phyloP scores from a whole-genome alignment of 208 protist genomes.

The Leishmania guyanensis region DNA sequence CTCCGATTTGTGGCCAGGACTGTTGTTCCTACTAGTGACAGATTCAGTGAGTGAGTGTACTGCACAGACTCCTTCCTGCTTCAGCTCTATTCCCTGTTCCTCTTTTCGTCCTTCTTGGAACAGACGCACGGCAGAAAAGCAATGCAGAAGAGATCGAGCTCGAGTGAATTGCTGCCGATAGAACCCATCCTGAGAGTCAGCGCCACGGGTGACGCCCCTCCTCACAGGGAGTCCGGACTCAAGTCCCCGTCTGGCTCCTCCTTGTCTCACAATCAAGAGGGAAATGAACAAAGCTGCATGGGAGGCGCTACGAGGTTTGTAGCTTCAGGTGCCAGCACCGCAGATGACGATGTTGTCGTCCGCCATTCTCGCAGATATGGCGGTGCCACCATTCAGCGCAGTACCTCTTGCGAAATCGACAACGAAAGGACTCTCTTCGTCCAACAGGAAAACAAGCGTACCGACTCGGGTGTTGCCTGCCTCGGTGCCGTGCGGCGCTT shows the following conservation, averaged over 20 bases:
- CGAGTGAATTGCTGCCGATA: not conserved
- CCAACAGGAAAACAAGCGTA: not conserved
- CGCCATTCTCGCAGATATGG: not conserved
- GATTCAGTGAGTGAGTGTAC: not conserved
- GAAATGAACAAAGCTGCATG: not conserved
- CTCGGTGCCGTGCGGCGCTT: constrained; percentile 10
- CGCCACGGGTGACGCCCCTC: not conserved
- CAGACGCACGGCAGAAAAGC: not conserved
- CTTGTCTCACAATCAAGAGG: not conserved
- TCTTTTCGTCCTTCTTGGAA: no score
- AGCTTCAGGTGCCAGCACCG: not conserved
- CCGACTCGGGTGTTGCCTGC: not conserved
- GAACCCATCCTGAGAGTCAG: not conserved
- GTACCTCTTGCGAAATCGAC: not conserved
- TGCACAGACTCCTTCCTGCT: not conserved
- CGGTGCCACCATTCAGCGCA: not conserved
- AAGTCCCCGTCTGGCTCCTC: not conserved
- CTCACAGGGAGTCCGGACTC: not conserved
- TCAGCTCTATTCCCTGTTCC: not conserved
- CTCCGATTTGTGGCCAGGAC: not conserved
- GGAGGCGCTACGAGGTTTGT: not conserved
- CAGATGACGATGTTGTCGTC: not conserved
- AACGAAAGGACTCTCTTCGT: constrained; percentile 1
- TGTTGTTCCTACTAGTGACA: not conserved
- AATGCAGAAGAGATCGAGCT: not conserved